Conservation (phyloP, 2,329 filamentous ascomycete genomes). For the Aspergillus sp. region DNA sequence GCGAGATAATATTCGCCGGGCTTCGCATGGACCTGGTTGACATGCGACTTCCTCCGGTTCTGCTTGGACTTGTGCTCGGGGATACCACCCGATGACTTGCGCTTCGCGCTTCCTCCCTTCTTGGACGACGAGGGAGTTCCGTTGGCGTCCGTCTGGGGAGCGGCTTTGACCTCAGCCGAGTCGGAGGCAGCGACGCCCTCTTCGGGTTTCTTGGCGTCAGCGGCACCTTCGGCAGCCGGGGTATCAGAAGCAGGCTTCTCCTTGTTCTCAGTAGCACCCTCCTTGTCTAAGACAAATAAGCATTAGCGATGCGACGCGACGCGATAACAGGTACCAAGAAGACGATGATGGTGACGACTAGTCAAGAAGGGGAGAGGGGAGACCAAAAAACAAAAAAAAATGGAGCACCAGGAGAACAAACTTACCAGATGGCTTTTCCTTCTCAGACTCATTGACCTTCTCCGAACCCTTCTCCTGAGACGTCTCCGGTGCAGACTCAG, state of each 20-base stretch:
- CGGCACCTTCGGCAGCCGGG: slow-evolving; percentile 16
- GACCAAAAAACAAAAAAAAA: not conserved
- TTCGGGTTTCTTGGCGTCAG: slow-evolving; percentile 19
- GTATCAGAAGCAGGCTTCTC: slow-evolving; percentile 18
- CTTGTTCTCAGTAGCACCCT: slow-evolving; percentile 18
- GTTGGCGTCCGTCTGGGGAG: slow-evolving; percentile 32
- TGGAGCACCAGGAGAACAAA: too few species aligned
- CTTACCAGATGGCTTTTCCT: slow-evolving; percentile 24
- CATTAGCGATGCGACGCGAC: slow-evolving; percentile 6
- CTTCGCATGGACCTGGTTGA: slow-evolving; percentile 68
- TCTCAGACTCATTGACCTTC: slow-evolving; percentile 17
- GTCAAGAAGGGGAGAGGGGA: not conserved
- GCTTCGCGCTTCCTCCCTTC: slow-evolving; percentile 44
- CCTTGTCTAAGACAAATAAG: slow-evolving; percentile 10
- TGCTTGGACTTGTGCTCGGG: slow-evolving; percentile 65
- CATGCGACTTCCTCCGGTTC: slow-evolving; percentile 74
- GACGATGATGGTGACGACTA: not conserved
- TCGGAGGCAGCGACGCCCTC: slow-evolving; percentile 11
- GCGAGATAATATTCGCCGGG: slow-evolving; percentile 89
- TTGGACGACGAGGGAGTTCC: slow-evolving; percentile 43
- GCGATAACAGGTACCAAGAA: not conserved
- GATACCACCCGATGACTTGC: slow-evolving; percentile 63
- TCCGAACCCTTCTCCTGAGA: slow-evolving; percentile 17
- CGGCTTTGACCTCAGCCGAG: slow-evolving; percentile 18
- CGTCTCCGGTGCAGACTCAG: slow-evolving; percentile 13